Evolutionary conservation across 345 rosid species (phyloP).

Genomic region (Eucalyptus pauciflora): DNA sequence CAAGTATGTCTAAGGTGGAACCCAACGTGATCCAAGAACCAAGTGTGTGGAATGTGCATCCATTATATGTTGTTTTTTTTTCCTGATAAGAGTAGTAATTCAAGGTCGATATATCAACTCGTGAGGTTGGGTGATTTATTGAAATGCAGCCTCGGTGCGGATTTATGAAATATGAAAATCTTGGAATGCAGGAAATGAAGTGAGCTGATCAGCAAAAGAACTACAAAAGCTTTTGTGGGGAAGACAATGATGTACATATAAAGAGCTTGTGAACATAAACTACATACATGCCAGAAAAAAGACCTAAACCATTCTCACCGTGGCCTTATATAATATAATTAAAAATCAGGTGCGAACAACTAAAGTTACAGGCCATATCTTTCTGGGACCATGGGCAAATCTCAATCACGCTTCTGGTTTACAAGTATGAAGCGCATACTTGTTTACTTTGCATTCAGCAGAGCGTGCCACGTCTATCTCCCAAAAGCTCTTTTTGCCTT

Average conservation of each 20-base stretch:
- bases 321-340: not conserved
- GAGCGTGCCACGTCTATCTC: not conserved
- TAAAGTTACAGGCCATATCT: not conserved
- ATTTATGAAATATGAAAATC: not conserved
- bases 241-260: too few relatives aligned
- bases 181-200: not conserved
- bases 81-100: not conserved
- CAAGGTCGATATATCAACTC: too few relatives aligned
- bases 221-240: not conserved
- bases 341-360: not conserved
- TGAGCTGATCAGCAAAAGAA: not conserved
- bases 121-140: not conserved
- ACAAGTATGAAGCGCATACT: not conserved
- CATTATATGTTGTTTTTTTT: rapidly evolving
- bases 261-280: not conserved
- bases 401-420: not conserved
- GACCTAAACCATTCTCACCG: not conserved
- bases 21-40: not conserved
- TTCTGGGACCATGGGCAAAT: not conserved
- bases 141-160: not conserved
- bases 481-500: not conserved
- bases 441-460: not conserved
- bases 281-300: not conserved
- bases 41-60: not conserved
- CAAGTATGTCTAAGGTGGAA: not conserved